A percentile compares a stretch with the other conserved stretches of the same genome.
Evolutionary conservation across 192 early-diverging fungal genomes (phyloP).

Genomic region (Umbelopsis sp.): DNA sequence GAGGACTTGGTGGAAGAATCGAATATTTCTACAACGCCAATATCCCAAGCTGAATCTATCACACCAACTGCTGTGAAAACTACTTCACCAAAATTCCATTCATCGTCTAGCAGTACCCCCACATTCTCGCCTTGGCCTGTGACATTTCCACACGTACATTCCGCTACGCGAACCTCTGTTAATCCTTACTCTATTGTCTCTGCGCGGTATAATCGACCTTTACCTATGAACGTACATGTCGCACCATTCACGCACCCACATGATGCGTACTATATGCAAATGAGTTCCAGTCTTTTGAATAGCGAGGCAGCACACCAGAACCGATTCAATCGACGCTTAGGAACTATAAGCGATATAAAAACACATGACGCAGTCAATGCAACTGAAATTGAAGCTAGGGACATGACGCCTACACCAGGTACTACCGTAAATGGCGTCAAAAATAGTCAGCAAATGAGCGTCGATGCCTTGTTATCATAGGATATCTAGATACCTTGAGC

Average conservation of each 20-base stretch:
- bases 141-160: conserved; percentile 5
- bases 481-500: not conserved
- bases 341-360: not conserved
- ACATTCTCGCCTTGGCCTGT: conserved; percentile 9
- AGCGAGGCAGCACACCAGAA: conserved; percentile 11
- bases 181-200: conserved; percentile 9
- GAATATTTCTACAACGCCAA: not conserved
- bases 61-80: not conserved
- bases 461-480: conserved; percentile 12
- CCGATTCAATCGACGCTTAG: not conserved
- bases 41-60: not conserved
- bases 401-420: not conserved
- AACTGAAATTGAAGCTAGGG: not conserved
- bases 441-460: conserved; percentile 18
- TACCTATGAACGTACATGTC: conserved; percentile 10
- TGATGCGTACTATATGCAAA: conserved; percentile 7
- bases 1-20: not conserved
- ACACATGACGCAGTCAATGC: not conserved
- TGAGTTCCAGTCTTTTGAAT: conserved; percentile 1
- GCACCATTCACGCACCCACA: conserved; percentile 9
- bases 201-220: not conserved
- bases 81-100: not conserved
- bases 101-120: not conserved
- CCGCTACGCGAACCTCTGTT: not conserved
- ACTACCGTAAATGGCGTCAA: not conserved